Evolutionary conservation across 306 rosid genomes (phyloP).

Genomic region (Rosa persica): DNA sequence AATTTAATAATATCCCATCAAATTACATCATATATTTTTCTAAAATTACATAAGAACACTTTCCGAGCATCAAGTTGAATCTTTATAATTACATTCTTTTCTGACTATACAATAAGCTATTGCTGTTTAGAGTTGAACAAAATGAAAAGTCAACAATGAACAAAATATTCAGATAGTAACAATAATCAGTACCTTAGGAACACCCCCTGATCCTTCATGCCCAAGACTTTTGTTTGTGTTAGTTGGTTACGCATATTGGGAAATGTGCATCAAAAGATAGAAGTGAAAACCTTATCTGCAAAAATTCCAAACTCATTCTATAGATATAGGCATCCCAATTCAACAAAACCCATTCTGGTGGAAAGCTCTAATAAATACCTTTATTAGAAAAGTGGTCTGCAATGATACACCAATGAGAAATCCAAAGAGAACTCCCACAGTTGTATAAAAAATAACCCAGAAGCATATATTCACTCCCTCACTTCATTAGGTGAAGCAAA

Average conservation of each 20-base stretch:
- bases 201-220: constrained; percentile 46
- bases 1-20: no score
- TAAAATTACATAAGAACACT: no score
- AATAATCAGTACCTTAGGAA: constrained; percentile 58
- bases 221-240: constrained; percentile 46
- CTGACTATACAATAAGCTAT: neutral
- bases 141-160: neutral
- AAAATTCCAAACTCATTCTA: constrained; percentile 30
- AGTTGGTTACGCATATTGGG: constrained; percentile 42
- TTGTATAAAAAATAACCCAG: constrained; percentile 52
- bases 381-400: constrained; percentile 52
- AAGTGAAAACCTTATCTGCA: constrained; percentile 75
- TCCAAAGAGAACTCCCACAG: constrained; percentile 73
- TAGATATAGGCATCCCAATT: constrained; percentile 19
- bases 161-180: constrained; percentile 15
- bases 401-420: constrained; percentile 73
- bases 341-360: constrained; percentile 1
- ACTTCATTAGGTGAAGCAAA: no score
- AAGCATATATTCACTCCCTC: no score
- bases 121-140: neutral
- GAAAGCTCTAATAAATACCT: constrained; percentile 46
- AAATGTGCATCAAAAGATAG: constrained; percentile 65
- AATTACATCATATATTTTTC: no score
- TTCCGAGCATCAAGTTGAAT: no score
- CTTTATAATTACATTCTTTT: neutral